Base-by-base conservation (phyloP, 192 early-diverging fungal species). In the Chytriomyces confervae region DNA sequence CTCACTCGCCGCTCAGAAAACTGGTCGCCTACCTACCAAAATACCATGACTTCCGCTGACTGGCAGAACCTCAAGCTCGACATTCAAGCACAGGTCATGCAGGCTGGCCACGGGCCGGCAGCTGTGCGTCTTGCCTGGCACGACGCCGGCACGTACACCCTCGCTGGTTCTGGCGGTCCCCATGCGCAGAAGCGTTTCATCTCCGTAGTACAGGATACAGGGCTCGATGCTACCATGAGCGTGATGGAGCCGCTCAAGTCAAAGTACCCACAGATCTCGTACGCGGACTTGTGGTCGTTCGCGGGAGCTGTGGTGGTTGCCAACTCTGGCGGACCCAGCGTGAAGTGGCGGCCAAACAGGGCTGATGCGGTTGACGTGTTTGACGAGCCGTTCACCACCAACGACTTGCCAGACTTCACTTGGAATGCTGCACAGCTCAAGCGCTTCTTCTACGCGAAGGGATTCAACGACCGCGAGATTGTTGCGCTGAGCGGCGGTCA, bases 201-300 rank as follows among this genome's bases (percentile, higher is more conserved):
- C 36, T 36, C 36, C 36, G 36, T 36, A 36, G 36, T 36, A 1
- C 36, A 36, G 36, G 63, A 81, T 6, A 79, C 86, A 24, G 92
- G 93, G 80, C 72, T 84, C 43, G 70, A 61, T 48, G 91, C 93
- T 72, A 85, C 81, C 24, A 92, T 92, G 57, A 93, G 93, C 78
- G 87, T 69, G 13, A 49, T 89, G 8, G 88, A 89, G 51, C 80
- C 82, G 20, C 74, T 89, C 75, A 88, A 88, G 51, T 61, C 66
- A 24, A 82, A 85, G 23, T 72, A 81, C 77, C 75, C 83, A 47
- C 83, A 81, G 87, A 86, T 93, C 65, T 82, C 86, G 50, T 91
- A 93, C 79, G 91, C 90, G 45, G 92, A 93, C 82, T 81, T 93
- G 66, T 93, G 92, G 92, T 91, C 92, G 44, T 78, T 94, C 43